Percentiles rank a stretch among this genome's conserved stretches.
phyloP scores from a whole-genome alignment of 805 yeast genomes.

The Jamesozyma hellenica region DNA sequence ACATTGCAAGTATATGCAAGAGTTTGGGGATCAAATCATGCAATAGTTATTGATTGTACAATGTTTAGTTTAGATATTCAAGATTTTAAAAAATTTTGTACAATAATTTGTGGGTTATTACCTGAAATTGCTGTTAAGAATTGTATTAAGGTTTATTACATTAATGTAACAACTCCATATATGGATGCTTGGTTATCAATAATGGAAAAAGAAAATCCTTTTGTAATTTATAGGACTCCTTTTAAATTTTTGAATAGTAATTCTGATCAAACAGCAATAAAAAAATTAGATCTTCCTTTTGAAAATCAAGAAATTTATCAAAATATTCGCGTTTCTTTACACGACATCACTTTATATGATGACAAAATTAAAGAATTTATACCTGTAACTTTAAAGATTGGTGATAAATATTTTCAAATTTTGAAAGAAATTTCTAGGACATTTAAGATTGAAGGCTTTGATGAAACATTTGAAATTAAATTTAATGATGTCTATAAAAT shows the following conservation, averaged over 20 bases:
- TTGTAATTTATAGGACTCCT: slow-evolving; percentile 12
- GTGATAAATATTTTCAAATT: slow-evolving; percentile 54
- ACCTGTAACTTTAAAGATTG: slow-evolving; percentile 55
- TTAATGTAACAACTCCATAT: slow-evolving; percentile 28
- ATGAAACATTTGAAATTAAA: slow-evolving; percentile 27
- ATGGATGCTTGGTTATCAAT: slow-evolving; percentile 14
- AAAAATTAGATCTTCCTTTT: slow-evolving; percentile 34
- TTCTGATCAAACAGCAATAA: slow-evolving; percentile 33
- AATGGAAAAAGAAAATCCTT: slow-evolving; percentile 7
- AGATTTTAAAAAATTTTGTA: slow-evolving; percentile 11
- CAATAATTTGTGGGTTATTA: slow-evolving; percentile 34
- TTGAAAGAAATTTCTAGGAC: slow-evolving; percentile 33
- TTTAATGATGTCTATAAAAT: slow-evolving; percentile 35
- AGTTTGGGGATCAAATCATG: slow-evolving; percentile 57
- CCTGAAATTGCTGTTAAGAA: slow-evolving; percentile 43
- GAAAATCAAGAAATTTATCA: slow-evolving; percentile 31
- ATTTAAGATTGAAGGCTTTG: slow-evolving; percentile 22
- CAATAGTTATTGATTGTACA: slow-evolving; percentile 57
- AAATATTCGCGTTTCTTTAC: slow-evolving; percentile 40
- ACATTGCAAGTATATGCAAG: slow-evolving; percentile 55
- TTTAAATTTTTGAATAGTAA: slow-evolving; percentile 35
- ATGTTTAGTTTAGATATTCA: slow-evolving; percentile 32
- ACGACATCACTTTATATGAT: slow-evolving; percentile 43
- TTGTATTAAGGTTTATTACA: slow-evolving; percentile 43
- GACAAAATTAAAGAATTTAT: slow-evolving; percentile 36